Conservation (phyloP, 768 basidiomycete genomes). For the Clitopilus hobsonii region DNA sequence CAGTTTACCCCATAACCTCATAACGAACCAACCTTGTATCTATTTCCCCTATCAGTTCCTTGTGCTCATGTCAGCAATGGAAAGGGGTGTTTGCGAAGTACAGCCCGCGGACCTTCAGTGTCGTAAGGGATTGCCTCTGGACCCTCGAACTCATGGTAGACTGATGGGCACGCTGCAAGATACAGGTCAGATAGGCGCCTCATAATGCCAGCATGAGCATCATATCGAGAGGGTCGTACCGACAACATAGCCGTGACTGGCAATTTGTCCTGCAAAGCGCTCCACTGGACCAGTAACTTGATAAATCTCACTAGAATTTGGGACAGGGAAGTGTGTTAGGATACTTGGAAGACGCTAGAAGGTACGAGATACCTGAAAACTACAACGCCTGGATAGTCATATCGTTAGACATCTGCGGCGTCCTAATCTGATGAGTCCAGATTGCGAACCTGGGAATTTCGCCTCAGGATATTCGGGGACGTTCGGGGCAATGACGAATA, state of each 20-base stretch:
- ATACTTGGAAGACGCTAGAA: neutral
- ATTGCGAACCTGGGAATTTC: slow-evolving; percentile 72
- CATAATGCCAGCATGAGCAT: neutral
- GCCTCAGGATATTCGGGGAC: slow-evolving; percentile 83
- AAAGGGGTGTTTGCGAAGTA: neutral
- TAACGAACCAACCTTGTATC: slow-evolving; percentile 63
- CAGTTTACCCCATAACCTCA: neutral
- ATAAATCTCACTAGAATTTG: slow-evolving; percentile 75
- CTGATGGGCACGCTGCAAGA: slow-evolving; percentile 68
- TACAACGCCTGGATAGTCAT: slow-evolving; percentile 56
- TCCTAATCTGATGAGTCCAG: neutral
- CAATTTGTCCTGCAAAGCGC: slow-evolving; percentile 83
- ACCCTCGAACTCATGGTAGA: slow-evolving; percentile 90
- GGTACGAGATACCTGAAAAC: slow-evolving; percentile 62
- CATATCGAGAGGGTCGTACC: slow-evolving; percentile 39
- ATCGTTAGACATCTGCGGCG: neutral
- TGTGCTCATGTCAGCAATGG: slow-evolving; percentile 2
- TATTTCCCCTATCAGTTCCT: slow-evolving; percentile 91
- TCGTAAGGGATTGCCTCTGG: slow-evolving; percentile 90
- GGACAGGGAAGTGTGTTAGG: too few relatives aligned
- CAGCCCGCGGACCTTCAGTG: slow-evolving; percentile 51
- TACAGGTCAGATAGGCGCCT: neutral
- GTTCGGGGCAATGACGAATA: slow-evolving; percentile 79
- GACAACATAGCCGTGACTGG: slow-evolving; percentile 80
- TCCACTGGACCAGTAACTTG: slow-evolving; percentile 98